phyloP scores from a whole-genome alignment of 257 asterid species.

The Forsythia suspensa region DNA sequence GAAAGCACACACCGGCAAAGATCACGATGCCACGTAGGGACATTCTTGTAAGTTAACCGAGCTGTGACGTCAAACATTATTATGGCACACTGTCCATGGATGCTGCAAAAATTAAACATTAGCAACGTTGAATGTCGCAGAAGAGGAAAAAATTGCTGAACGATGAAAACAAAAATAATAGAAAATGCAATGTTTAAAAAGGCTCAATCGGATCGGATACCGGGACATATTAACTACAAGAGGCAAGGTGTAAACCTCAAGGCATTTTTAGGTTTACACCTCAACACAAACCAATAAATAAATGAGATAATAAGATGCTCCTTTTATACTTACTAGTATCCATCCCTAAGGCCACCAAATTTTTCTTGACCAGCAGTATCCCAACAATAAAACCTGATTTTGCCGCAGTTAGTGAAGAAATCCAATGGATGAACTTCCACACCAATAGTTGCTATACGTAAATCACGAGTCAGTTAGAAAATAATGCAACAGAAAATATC shows the following conservation, averaged over 20 bases:
- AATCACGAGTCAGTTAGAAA: neutral
- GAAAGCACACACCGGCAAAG: constrained; percentile 63
- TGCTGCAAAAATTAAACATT: constrained; percentile 42
- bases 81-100: constrained; percentile 92
- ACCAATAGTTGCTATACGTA: constrained; percentile 72
- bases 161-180: neutral
- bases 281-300: neutral
- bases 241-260: neutral
- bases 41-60: constrained; percentile 83
- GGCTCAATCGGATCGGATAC: neutral
- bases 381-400: constrained; percentile 83
- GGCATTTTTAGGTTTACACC: neutral
- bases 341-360: constrained; percentile 92
- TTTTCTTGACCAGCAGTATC: constrained; percentile 97
- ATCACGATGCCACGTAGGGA: constrained; percentile 96
- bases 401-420: constrained; percentile 80
- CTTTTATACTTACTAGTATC: constrained; percentile 72
- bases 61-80: constrained; percentile 95
- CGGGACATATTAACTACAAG: neutral
- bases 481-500: neutral
- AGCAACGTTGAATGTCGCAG: neutral
- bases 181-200: too few species aligned
- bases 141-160: neutral
- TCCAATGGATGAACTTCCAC: constrained; percentile 92
- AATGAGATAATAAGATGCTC: neutral